A percentile compares a stretch with the other conserved stretches of the same genome.
Conservation (phyloP, 148 eudicot species). For the Vaccinium vitisidaea region DNA sequence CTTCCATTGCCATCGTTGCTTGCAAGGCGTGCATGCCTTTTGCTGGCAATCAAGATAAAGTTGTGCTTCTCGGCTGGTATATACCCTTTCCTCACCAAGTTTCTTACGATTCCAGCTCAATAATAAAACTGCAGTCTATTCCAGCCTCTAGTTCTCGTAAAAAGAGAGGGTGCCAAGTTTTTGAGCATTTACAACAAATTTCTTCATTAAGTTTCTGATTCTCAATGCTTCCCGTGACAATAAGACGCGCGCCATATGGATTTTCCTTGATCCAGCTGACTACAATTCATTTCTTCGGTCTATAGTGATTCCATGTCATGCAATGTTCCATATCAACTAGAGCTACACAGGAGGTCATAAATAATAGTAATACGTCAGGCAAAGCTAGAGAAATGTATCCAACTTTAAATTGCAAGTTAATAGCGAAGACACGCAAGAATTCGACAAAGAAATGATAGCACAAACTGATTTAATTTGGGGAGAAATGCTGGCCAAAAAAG, state of each 20-base stretch:
- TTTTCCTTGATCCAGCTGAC: not conserved
- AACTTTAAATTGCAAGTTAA: not conserved
- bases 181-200: not conserved
- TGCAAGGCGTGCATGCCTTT: not conserved
- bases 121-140: not conserved
- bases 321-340: not conserved
- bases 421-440: not conserved
- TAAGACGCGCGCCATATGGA: not conserved
- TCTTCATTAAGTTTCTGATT: not conserved
- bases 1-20: not conserved
- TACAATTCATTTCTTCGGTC: not conserved
- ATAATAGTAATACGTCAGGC: not conserved
- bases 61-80: too few species aligned
- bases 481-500: not conserved
- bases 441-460: not conserved
- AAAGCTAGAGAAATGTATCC: not conserved
- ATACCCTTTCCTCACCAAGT: not conserved
- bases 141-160: not conserved
- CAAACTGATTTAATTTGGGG: not conserved
- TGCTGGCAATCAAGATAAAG: not conserved
- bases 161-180: not conserved
- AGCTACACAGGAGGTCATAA: not conserved
- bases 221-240: not conserved
- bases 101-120: not conserved
- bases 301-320: not conserved